Evolutionary conservation across 148 eudicot species (phyloP), one percentile per base, ranked within the genome.

Genomic region (Salicornia ramosissima): DNA sequence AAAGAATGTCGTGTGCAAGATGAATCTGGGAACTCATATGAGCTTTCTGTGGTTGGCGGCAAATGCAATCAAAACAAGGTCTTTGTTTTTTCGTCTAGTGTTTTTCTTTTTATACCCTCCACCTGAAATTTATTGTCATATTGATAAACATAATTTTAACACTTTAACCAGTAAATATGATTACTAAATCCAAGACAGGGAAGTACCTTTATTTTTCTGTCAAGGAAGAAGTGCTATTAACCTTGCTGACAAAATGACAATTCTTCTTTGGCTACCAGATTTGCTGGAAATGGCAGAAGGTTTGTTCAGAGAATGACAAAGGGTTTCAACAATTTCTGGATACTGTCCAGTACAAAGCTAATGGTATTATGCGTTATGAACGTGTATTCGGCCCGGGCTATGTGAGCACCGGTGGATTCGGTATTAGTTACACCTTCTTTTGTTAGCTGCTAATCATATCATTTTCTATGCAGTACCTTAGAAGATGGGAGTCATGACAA

Each of bases 321-420:
- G 89, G 85, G 57, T 95, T 95, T 76, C 99, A 95, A 77, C 82
- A 71, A 36, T 95, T 95, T 84, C 82, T 95, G 81, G 99, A 95
- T 75, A 91, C 75, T 71, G 92, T 87, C 40, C 97, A 95, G 72
- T 95, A 95, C 68, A 95, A 91, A 73, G 74, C 80, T 45, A 83
- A 74, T 64, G 88, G 91, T 49, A 95, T 91, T 77, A 68, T 95
- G 70, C 91, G 97, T 26, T 91, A 91, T 73, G 99, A 95, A 73
- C 91, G 90, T 28, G 89, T 89, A 51, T 95, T 91, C 76, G 99
- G 96, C 71, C 72, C 84, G 5, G 99, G 99, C 63, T 95, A 67
- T 80, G 99, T 95, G 46, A 95, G 99, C 96, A 89, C 99, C 3
- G 99, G 99, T 75, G 99, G 99, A 65, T 47, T 87, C 13, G 99